Conservation (phyloP, 1,284 basidiomycete species). For the Tetrapyrgos nigripes region DNA sequence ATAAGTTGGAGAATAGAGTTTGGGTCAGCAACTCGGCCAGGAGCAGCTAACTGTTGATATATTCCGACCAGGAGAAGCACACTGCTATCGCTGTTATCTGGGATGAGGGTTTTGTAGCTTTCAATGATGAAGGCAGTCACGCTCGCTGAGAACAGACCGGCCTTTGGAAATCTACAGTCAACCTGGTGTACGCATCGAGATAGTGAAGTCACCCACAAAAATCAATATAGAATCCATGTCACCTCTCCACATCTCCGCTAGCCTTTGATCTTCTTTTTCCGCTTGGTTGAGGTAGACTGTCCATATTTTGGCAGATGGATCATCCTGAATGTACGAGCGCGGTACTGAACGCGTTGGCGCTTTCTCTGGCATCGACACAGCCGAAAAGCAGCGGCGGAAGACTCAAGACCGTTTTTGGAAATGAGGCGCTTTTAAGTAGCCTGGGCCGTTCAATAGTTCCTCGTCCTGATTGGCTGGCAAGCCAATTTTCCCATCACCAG, state of each 20-base stretch:
- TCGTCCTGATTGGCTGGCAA: no score
- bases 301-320: constrained; percentile 46
- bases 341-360: no score
- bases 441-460: no score
- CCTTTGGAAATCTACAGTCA: constrained; percentile 29
- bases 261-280: constrained; percentile 37
- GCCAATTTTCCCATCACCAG: no score
- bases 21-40: background rate
- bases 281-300: constrained; percentile 42
- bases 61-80: constrained; percentile 40
- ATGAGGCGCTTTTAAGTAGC: no score
- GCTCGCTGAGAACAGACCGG: constrained; percentile 53
- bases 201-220: constrained; percentile 50
- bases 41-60: constrained; percentile 30
- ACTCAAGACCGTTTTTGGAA: no score
- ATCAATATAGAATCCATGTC: constrained; percentile 53
- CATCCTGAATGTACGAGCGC: constrained; percentile 23
- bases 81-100: constrained; percentile 37
- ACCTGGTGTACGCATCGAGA: no score
- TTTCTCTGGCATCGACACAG: no score
- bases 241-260: constrained; percentile 47
- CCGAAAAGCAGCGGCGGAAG: no score
- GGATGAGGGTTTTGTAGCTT: constrained; percentile 42
- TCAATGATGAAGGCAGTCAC: constrained; percentile 53
- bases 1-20: background rate